These are phyloP conservation scores for Trametes cubensis DNA, from an alignment of 768 basidiomycete species.

Conservation along the genomic window DNA sequence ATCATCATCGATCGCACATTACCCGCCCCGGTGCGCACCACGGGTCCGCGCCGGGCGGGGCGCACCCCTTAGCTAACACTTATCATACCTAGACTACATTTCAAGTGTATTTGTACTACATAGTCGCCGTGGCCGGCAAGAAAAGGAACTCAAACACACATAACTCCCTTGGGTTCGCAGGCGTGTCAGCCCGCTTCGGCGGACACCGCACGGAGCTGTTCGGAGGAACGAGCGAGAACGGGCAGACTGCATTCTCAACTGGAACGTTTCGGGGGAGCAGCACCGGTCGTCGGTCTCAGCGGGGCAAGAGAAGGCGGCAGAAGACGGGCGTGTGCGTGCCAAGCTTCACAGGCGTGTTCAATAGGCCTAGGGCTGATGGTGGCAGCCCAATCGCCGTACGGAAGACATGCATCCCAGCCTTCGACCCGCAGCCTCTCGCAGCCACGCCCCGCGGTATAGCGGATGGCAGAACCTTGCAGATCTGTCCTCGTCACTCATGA, in stretches of 20 bases:
- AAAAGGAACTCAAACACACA: conserved; percentile 19
- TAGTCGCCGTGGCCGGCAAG: conserved; percentile 6
- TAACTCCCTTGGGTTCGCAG: not conserved
- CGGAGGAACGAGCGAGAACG: not conserved
- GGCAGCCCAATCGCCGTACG: conserved; percentile 10
- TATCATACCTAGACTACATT: conserved; percentile 26
- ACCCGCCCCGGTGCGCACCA: not conserved
- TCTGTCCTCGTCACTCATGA: not conserved
- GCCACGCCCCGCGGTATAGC: not conserved
- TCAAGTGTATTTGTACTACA: conserved; percentile 25
- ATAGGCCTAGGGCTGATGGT: not conserved
- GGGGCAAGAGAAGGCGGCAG: conserved; percentile 7
- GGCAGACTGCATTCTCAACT: conserved; percentile 1
- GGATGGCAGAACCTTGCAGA: conserved; percentile 6
- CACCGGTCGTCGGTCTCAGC: conserved; percentile 13
- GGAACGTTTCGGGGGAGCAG: conserved; percentile 11
- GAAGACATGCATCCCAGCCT: not conserved
- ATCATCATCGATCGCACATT: conserved; percentile 15
- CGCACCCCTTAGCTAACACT: conserved; percentile 11
- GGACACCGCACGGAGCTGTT: conserved; percentile 2
- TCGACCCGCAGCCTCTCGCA: not conserved
- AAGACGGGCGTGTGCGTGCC: conserved; percentile 13
- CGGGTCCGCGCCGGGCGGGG: conserved; percentile 2
- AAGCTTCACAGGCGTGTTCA: conserved; percentile 4
- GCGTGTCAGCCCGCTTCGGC: not conserved